Evolutionary conservation across 805 yeast genomes (phyloP), one percentile per base, ranked within the genome.

Genomic region (Yamadazyma insecticola): DNA sequence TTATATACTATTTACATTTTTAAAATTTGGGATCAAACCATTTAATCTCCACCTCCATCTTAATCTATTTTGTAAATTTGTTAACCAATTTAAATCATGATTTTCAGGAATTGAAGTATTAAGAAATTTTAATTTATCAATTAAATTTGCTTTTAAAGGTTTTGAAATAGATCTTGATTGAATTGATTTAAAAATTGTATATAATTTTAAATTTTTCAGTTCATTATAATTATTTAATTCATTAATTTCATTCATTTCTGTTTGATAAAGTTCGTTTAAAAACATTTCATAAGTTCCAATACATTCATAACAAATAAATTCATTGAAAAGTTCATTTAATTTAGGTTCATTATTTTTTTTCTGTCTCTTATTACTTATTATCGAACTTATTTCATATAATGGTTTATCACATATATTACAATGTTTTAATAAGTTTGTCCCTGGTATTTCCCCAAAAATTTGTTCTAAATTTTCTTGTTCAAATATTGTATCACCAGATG

Each of bases 381-480:
- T 48, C 13, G 61, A 81, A 59, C 51, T 78, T 42, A 66, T 51
- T 36, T 81, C 87, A 50, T 80, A 81, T 17, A 81, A 50, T 11
- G 87, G 84, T 32, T 69, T 72, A 22, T 79, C 85, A 51, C 90
- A 81, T 9, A 81, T 58, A n/a, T 78, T 74, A 48, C 90, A 81
- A 45, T 72, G 56, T 38, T 67, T 67, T 22, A 72, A 50, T 20
- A 53, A 35, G 38, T 58, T 60, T 24, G 55, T 42, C 9, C 67
- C 69, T 0, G 67, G 68, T 21, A 61, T 50, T 29, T 52, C 51
- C 13, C 67, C 66, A 44, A 57, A 57, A 21, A 63, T 57, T 24
- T 53, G 59, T 37, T 63, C 65, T 18, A 60, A 42, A 35, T 54
- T 53, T 33, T 56, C 60, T 14, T 21, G 18, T 5, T 26, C 24